Conservation (phyloP, 148 eudicot species). For the Rhododendron molle region DNA sequence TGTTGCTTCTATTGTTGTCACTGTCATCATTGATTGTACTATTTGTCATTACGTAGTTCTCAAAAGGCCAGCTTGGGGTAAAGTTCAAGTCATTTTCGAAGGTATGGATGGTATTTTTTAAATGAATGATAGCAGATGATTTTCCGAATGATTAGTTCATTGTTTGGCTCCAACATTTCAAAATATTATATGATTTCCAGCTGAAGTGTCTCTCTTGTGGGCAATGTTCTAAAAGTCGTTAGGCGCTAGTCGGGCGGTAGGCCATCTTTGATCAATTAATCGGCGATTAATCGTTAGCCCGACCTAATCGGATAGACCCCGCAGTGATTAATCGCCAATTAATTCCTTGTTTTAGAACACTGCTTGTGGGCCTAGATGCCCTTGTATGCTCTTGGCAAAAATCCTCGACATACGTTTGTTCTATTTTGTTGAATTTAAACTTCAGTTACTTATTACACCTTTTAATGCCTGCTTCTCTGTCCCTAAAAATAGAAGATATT, state of each 20-base stretch:
- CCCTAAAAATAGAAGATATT: conserved; percentile 5
- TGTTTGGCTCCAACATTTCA: neutral
- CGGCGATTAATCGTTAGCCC: too few relatives aligned
- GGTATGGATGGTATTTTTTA: conserved; percentile 37
- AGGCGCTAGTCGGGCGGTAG: too few relatives aligned
- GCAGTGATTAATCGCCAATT: too few relatives aligned
- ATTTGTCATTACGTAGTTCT: conserved; percentile 48
- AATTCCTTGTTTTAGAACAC: too few relatives aligned
- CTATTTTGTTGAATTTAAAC: neutral
- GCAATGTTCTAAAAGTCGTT: neutral
- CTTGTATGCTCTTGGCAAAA: neutral
- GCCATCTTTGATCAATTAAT: too few relatives aligned
- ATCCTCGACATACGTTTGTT: neutral
- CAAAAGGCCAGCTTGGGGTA: conserved; percentile 73
- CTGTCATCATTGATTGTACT: conserved; percentile 4
- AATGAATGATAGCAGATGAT: neutral
- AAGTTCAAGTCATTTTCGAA: conserved; percentile 95
- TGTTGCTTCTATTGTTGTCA: neutral
- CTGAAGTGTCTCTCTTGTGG: neutral
- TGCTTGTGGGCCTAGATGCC: neutral
- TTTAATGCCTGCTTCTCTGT: neutral
- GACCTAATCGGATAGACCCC: too few relatives aligned
- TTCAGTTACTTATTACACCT: neutral
- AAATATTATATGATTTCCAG: neutral
- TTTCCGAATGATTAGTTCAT: neutral